Percentiles rank a stretch among this genome's conserved stretches.
Conservation (phyloP, 805 yeast genomes). For the Saccharomycodes ludwigii region DNA sequence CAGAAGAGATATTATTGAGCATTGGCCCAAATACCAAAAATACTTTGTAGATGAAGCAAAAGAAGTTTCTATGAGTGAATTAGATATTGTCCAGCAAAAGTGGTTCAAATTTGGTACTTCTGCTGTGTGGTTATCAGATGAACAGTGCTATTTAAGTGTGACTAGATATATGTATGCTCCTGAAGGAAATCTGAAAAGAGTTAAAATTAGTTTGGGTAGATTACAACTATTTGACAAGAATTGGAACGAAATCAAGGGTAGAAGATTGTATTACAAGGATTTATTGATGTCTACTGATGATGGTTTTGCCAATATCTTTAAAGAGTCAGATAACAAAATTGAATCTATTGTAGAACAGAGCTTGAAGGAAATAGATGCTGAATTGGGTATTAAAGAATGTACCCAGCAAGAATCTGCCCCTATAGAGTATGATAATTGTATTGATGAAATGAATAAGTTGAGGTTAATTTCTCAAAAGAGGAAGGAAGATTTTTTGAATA, state of each 20-base stretch:
- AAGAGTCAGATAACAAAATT: too few relatives aligned
- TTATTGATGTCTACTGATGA: conserved; percentile 10
- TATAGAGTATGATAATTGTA: not conserved
- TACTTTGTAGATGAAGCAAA: not conserved
- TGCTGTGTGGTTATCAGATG: conserved; percentile 38
- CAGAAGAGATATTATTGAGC: not conserved
- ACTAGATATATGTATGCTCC: conserved; percentile 31
- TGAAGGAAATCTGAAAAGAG: conserved; percentile 21
- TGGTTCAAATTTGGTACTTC: conserved; percentile 42
- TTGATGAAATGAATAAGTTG: not conserved
- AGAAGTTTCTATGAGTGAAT: not conserved
- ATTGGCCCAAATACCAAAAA: not conserved
- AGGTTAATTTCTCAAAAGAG: not conserved
- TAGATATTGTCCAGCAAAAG: conserved; percentile 6
- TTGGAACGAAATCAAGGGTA: conserved; percentile 33
- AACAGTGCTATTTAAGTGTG: conserved; percentile 36
- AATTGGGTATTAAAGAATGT: too few relatives aligned
- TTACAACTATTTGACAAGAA: conserved; percentile 32
- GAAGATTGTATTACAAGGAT: conserved; percentile 24
- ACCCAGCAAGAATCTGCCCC: not conserved
- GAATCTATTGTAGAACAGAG: too few relatives aligned
- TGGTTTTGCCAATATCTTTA: too few relatives aligned
- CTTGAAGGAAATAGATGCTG: too few relatives aligned
- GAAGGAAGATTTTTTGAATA: not conserved
- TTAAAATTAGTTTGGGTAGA: conserved; percentile 30